Conservation (phyloP, 2,329 filamentous ascomycete genomes). For the Trichoderma sp. region DNA sequence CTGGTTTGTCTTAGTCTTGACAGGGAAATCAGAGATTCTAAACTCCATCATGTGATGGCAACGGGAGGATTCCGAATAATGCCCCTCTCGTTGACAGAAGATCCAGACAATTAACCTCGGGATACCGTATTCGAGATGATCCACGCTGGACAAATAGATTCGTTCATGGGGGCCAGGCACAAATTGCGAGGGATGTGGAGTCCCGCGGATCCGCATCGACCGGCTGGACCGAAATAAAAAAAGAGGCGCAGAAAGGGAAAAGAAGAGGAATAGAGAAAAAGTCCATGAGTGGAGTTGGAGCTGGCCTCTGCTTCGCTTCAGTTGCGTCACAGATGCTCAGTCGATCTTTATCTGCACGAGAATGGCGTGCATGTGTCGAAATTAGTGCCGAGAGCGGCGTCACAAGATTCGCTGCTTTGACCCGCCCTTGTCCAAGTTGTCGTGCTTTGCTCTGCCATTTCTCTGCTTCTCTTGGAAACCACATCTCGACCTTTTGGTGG, state of each 20-base stretch:
- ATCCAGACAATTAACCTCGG: not conserved
- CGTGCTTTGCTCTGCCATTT: not conserved
- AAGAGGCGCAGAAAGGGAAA: not conserved
- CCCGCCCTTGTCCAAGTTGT: not conserved
- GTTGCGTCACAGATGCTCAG: not conserved
- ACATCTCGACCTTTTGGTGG: not conserved
- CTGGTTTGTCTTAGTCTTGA: not conserved
- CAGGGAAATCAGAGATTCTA: not conserved
- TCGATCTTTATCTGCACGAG: not conserved
- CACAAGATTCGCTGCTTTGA: not conserved
- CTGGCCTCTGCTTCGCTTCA: not conserved
- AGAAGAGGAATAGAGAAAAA: not conserved
- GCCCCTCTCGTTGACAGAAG: not conserved
- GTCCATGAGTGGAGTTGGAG: not conserved
- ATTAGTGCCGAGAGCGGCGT: not conserved
- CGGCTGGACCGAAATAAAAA: not conserved
- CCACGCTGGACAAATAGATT: not conserved
- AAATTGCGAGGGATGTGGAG: not conserved
- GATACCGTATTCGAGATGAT: not conserved
- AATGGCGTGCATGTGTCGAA: conserved; percentile 1
- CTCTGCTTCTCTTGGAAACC: not conserved
- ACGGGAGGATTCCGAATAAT: not conserved
- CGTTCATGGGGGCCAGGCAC: not conserved
- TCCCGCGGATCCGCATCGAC: not conserved
- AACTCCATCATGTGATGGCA: not conserved